Conservation (phyloP, 2,329 filamentous ascomycete species). For the Hypoxylon sp. region DNA sequence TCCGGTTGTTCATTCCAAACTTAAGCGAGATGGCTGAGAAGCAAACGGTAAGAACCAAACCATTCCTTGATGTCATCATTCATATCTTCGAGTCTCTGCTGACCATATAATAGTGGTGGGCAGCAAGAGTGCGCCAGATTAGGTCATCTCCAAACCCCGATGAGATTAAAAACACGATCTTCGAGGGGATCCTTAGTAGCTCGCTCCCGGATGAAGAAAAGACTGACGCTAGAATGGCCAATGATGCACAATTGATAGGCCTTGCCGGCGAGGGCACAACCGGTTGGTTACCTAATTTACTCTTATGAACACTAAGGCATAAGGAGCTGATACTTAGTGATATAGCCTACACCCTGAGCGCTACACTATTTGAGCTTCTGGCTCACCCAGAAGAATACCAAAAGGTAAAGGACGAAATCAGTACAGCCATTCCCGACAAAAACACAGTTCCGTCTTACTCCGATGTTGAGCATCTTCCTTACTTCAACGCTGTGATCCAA, state of each 20-base stretch:
- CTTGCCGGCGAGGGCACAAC: slow-evolving; percentile 39
- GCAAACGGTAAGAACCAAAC: slow-evolving; percentile 14
- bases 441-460: slow-evolving; percentile 26
- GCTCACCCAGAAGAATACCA: slow-evolving; percentile 17
- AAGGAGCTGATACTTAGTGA: background rate
- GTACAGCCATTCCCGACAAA: slow-evolving; percentile 1
- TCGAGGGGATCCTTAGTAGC: slow-evolving; percentile 41
- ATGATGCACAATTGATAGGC: slow-evolving; percentile 35
- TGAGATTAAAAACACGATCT: slow-evolving; percentile 42
- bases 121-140: slow-evolving; percentile 36
- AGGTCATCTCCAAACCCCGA: slow-evolving; percentile 35
- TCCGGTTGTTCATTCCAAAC: slow-evolving; percentile 26
- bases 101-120: slow-evolving; percentile 30
- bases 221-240: slow-evolving; percentile 19
- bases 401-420: slow-evolving; percentile 13
- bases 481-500: slow-evolving; percentile 52
- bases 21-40: slow-evolving; percentile 26
- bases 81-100: background rate
- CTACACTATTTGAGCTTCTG: slow-evolving; percentile 37
- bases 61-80: background rate
- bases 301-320: background rate
- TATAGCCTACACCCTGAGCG: slow-evolving; percentile 24
- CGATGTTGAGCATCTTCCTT: slow-evolving; percentile 50
- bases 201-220: slow-evolving; percentile 39
- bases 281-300: slow-evolving; percentile 5